Percentiles rank a stretch among this genome's conserved stretches.
Conservation (phyloP, 75 land plant genomes). For the Pseudotsuga menziesii region DNA sequence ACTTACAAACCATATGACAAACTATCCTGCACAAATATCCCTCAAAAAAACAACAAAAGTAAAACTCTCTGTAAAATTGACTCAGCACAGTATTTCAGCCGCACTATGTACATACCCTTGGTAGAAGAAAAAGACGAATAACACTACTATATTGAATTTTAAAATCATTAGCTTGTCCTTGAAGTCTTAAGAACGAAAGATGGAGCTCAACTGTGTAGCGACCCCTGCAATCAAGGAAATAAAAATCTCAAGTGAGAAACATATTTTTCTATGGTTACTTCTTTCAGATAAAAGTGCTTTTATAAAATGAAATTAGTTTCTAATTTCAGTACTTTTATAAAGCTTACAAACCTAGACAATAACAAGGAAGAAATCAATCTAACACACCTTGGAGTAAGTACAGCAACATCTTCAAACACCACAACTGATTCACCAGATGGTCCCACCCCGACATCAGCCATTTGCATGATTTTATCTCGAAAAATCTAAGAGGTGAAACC, state of each 20-base stretch:
- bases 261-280: not conserved
- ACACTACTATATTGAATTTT: slow-evolving; percentile 92
- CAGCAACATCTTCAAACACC: slow-evolving; percentile 65
- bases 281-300: not conserved
- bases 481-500: slow-evolving; percentile 42
- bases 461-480: slow-evolving; percentile 59
- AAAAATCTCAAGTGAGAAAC: not conserved
- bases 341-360: not conserved
- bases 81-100: not conserved
- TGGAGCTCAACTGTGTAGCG: slow-evolving; percentile 86
- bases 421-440: slow-evolving; percentile 66
- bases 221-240: slow-evolving; percentile 43
- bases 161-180: slow-evolving; percentile 91
- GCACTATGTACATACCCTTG: slow-evolving; percentile 41
- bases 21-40: not conserved
- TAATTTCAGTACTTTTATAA: not conserved
- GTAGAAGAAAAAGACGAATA: slow-evolving; percentile 77
- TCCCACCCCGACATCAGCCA: slow-evolving; percentile 89
- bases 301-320: not conserved
- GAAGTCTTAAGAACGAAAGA: slow-evolving; percentile 72
- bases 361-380: not conserved
- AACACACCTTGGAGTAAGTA: slow-evolving; percentile 82
- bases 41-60: not conserved
- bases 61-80: not conserved
- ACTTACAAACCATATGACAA: no score